Conservation (phyloP, 225 moss, liverwort and hornwort species). For the Antitrichia curtipendula region DNA sequence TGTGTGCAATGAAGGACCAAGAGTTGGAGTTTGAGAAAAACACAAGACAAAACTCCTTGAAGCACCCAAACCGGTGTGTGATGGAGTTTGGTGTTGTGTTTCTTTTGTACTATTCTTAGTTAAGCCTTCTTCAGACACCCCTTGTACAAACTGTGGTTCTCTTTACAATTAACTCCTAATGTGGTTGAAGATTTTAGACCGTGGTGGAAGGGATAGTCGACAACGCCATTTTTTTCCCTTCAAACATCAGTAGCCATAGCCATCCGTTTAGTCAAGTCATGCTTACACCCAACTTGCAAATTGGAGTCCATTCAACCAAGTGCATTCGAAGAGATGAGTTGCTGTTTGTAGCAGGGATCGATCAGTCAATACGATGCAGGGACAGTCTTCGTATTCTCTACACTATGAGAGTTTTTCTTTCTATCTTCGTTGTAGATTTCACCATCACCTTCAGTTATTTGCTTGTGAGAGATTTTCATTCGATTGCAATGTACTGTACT, state of each 20-base stretch:
- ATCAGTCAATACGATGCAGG: no score
- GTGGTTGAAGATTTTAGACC: background rate
- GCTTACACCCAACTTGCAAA: background rate
- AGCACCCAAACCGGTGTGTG: no score
- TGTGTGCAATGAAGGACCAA: no score
- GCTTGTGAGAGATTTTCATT: background rate
- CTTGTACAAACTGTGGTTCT: no score
- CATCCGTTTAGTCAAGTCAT: background rate
- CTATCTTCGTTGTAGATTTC: background rate
- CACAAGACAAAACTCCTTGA: no score
- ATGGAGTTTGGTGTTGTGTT: no score
- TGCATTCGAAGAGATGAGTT: background rate
- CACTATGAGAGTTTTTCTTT: background rate
- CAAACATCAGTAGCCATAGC: background rate
- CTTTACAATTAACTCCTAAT: no score
- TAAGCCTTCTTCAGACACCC: no score
- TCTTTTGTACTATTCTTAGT: no score
- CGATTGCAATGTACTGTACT: no score
- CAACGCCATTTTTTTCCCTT: background rate
- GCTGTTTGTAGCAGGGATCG: background rate
- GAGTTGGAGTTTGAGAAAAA: no score
- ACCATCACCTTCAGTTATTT: background rate
- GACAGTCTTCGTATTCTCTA: background rate
- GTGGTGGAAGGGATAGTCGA: background rate
- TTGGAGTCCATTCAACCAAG: background rate